Evolutionary conservation across 2,329 filamentous ascomycete genomes (phyloP).

Genomic region (Exserohilum turcica): DNA sequence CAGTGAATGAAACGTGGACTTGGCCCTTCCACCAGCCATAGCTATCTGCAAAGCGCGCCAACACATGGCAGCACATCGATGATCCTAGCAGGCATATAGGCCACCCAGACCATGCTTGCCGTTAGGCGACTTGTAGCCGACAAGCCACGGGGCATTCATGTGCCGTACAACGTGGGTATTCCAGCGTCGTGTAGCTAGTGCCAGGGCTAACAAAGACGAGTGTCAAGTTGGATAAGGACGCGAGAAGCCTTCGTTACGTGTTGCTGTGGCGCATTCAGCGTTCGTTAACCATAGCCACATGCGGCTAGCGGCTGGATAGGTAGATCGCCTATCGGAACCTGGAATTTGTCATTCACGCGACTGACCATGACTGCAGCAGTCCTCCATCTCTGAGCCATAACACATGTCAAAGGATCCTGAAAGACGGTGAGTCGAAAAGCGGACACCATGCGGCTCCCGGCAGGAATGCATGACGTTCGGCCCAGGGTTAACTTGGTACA

Average conservation of each 20-base stretch:
- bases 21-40: constrained; percentile 11
- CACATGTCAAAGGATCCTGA: constrained; percentile 35
- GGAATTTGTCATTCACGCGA: constrained; percentile 34
- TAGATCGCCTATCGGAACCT: constrained; percentile 25
- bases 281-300: constrained; percentile 40
- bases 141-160: constrained; percentile 28
- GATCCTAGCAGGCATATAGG: constrained; percentile 14
- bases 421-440: constrained; percentile 17
- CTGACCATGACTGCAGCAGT: constrained; percentile 10
- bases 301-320: constrained; percentile 27
- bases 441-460: constrained; percentile 16
- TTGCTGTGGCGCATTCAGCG: constrained; percentile 25
- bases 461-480: constrained; percentile 22
- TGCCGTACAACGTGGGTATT: constrained; percentile 21
- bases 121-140: constrained; percentile 18
- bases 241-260: constrained; percentile 35
- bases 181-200: constrained; percentile 19
- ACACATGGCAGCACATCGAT: constrained; percentile 15
- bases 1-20: constrained; percentile 15
- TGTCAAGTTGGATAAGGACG: constrained; percentile 20
- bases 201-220: constrained; percentile 16
- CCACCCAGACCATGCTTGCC: constrained; percentile 22
- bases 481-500: constrained; percentile 25
- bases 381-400: constrained; percentile 26
- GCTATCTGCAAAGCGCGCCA: constrained; percentile 7